Conservation (phyloP, 495 filamentous ascomycete genomes). For the Podospora pseudopauciseta region DNA sequence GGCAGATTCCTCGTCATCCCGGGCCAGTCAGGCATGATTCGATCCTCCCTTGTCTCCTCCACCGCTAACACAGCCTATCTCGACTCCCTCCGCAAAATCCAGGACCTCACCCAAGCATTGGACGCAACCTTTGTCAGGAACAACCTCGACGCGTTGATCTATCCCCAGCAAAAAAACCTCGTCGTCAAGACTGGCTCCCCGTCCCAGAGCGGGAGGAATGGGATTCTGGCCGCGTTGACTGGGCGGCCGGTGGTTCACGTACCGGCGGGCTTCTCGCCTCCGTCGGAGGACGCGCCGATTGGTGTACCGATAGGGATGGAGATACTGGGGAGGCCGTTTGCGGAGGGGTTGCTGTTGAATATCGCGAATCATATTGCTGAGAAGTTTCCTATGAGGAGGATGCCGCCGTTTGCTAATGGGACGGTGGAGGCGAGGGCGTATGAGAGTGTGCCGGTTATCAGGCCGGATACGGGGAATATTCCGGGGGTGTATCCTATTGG, state of each 20-base stretch:
- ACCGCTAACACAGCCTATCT: constrained; percentile 46
- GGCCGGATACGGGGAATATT: constrained; percentile 39
- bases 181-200: constrained; percentile 55
- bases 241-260: constrained; percentile 61
- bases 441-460: constrained; percentile 41
- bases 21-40: constrained; percentile 50
- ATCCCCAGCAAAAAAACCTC: constrained; percentile 63
- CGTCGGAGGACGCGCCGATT: constrained; percentile 43
- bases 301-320: constrained; percentile 65
- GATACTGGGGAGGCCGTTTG: constrained; percentile 54
- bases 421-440: constrained; percentile 35
- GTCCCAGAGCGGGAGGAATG: constrained; percentile 58
- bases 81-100: constrained; percentile 41
- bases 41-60: constrained; percentile 46
- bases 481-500: constrained; percentile 46
- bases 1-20: constrained; percentile 55
- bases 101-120: constrained; percentile 45
- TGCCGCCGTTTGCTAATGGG: constrained; percentile 40
- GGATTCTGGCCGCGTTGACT: constrained; percentile 61
- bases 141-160: constrained; percentile 56
- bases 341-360: constrained; percentile 51
- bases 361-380: constrained; percentile 42
- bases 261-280: constrained; percentile 45
- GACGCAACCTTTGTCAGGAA: constrained; percentile 45
- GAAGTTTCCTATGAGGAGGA: constrained; percentile 44